These are phyloP conservation scores for Stropharia rugosoannulata DNA, from an alignment of 768 basidiomycete genomes.

Conservation along the genomic window DNA sequence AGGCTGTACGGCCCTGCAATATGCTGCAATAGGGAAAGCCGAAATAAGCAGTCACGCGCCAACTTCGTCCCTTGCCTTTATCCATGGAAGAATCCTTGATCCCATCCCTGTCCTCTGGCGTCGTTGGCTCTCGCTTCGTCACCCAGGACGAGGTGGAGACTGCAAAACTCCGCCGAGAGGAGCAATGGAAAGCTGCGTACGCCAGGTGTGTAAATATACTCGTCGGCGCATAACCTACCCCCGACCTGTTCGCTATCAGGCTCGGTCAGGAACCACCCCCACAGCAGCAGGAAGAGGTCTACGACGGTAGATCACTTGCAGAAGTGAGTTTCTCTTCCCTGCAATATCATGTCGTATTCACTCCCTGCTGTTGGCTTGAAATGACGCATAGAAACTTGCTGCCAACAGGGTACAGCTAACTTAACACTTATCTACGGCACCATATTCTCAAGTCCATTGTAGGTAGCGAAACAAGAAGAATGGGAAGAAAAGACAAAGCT, in stretches of 20 bases:
- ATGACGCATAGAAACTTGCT: constrained; percentile 74
- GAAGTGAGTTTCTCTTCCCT: constrained; percentile 58
- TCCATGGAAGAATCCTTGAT: constrained; percentile 62
- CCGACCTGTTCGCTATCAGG: constrained; percentile 32
- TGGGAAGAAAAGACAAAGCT: constrained; percentile 91
- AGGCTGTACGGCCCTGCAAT: neutral
- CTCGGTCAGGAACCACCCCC: constrained; percentile 85
- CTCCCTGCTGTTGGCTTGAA: constrained; percentile 42
- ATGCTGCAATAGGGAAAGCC: neutral
- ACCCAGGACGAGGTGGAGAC: constrained; percentile 76
- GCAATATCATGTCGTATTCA: constrained; percentile 38
- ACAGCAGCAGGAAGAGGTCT: constrained; percentile 70
- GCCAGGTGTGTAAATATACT: constrained; percentile 50
- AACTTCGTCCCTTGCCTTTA: constrained; percentile 8
- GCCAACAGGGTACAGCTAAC: constrained; percentile 56
- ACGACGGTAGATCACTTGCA: constrained; percentile 84
- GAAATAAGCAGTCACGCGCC: constrained; percentile 10
- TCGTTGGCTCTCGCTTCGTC: constrained; percentile 83
- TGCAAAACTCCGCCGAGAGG: constrained; percentile 70
- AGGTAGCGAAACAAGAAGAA: constrained; percentile 91
- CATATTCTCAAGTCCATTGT: constrained; percentile 8
- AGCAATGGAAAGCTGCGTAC: constrained; percentile 90
- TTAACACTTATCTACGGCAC: neutral
- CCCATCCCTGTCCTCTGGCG: constrained; percentile 69
- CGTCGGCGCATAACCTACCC: neutral